Percentiles rank a stretch among this genome's conserved stretches.
phyloP scores from a whole-genome alignment of 345 rosid species.

The Excoecaria cochinchinensis region DNA sequence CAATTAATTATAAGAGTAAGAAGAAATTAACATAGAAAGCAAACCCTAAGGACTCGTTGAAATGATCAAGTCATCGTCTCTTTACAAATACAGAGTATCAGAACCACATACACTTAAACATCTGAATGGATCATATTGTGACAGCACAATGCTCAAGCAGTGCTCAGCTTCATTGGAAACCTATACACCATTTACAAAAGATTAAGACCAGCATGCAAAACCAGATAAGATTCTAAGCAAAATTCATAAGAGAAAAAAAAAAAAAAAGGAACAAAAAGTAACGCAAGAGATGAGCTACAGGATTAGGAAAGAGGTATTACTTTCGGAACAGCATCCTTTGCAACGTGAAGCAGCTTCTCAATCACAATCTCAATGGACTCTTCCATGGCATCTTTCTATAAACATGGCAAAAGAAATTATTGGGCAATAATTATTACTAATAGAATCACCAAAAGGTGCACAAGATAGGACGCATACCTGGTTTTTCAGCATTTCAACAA shows the following conservation, averaged over 20 bases:
- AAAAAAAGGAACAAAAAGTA: background rate
- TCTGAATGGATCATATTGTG: constrained; percentile 93
- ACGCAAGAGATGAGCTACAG: constrained; percentile 1
- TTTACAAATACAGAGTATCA: background rate
- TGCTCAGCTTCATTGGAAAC: constrained; percentile 88
- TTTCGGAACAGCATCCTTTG: constrained; percentile 69
- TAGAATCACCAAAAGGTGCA: background rate
- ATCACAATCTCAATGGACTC: constrained; percentile 90
- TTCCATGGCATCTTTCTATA: constrained; percentile 83
- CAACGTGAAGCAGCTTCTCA: constrained; percentile 85
- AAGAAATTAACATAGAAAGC: background rate
- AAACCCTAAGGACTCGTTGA: constrained; percentile 1
- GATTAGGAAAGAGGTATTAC: constrained; percentile 36
- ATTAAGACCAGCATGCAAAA: constrained; percentile 17
- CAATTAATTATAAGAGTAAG: background rate
- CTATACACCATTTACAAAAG: constrained; percentile 36
- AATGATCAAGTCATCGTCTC: background rate
- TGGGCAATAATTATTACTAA: background rate
- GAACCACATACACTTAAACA: constrained; percentile 75
- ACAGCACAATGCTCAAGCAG: constrained; percentile 71
- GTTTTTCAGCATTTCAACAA: constrained; percentile 77
- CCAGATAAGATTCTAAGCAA: background rate
- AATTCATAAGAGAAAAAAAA: background rate
- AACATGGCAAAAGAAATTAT: constrained; percentile 22
- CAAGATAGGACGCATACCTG: constrained; percentile 50